Conservation (phyloP, 352 stramenopile species). For the Globisporangium polare region DNA sequence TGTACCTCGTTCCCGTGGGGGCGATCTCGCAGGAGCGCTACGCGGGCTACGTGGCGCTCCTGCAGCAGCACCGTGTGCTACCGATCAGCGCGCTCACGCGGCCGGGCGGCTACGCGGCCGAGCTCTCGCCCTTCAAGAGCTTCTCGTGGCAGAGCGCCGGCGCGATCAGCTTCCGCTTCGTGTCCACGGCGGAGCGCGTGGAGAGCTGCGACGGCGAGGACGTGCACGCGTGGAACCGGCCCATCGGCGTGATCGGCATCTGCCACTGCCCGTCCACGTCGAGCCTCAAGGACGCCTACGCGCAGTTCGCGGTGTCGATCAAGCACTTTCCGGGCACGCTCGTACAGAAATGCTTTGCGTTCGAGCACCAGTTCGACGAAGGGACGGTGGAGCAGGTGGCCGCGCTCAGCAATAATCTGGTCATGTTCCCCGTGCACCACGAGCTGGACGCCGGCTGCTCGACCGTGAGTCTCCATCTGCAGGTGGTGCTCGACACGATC, state of each 20-base stretch:
- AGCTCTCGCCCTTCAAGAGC: constrained; percentile 77
- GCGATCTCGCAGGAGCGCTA: constrained; percentile 58
- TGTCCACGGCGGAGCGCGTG: constrained; percentile 54
- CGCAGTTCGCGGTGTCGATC: constrained; percentile 65
- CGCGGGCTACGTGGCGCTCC: constrained; percentile 50
- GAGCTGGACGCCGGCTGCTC: constrained; percentile 60
- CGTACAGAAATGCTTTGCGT: constrained; percentile 80
- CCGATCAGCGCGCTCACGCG: constrained; percentile 65
- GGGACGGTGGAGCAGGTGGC: constrained; percentile 52
- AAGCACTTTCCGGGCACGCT: constrained; percentile 63
- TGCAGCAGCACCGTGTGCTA: constrained; percentile 50
- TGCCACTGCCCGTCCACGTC: constrained; percentile 76
- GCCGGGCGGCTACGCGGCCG: constrained; percentile 67
- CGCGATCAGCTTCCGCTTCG: constrained; percentile 66
- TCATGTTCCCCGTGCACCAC: constrained; percentile 82
- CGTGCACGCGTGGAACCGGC: constrained; percentile 58
- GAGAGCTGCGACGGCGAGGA: constrained; percentile 69
- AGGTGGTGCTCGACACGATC: constrained; percentile 78
- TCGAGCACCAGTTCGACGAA: constrained; percentile 76
- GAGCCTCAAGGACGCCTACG: constrained; percentile 48
- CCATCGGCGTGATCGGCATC: constrained; percentile 74
- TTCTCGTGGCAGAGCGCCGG: constrained; percentile 64
- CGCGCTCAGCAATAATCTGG: constrained; percentile 56
- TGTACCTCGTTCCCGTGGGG: constrained; percentile 79
- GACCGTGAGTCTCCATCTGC: constrained; percentile 75